Evolutionary conservation across 139 green algal species (phyloP), one percentile per base, ranked within the genome.

Genomic region (Spirogloea muscicola): DNA sequence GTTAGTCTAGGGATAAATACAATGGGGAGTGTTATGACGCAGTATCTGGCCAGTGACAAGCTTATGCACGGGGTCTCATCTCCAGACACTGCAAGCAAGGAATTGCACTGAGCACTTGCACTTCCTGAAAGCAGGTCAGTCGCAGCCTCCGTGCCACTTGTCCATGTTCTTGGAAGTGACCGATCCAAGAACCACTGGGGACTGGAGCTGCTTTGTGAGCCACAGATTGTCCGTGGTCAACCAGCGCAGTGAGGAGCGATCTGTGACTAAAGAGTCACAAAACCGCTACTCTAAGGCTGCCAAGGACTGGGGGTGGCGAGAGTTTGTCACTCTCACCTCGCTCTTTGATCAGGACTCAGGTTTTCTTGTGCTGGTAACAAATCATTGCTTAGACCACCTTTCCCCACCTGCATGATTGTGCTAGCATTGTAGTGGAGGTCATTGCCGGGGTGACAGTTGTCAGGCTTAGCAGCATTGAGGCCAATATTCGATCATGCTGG

Each of bases 91-190:
- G n/a, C n/a, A 31, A 16, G 57, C 57, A n/a, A 16, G 31, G 13
- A 65, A 65, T 13, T 16, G 57, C 13, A 16, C 13, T 16, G 13
- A 55, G 21, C 46, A 21, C 46, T 55, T 55, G 46, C 21, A 55
- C n/a, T n/a, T n/a, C n/a, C n/a, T n/a, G n/a, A n/a, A 16, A 72
- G 18, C 73, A 81, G 84, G 86, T 33, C 86, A 91, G 78, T 84
- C 74, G 34, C 84, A 82, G 68, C 75, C 86, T 27, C 87, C 86
- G 0, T 85, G 74, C 49, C 85, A 89, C 43, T 75, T 91, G 58
- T 88, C 82, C 49, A 88, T 91, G 84, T 91, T 91, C 59, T 81
- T 91, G 33, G 86, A 91, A 81, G 87, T 91, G 21, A 87, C 83
- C 2, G 87, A 90, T 76, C 70, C 80, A 1, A 64, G 58, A 40